Evolutionary conservation across 257 asterid species (phyloP).

Genomic region (Paulownia fortunei): DNA sequence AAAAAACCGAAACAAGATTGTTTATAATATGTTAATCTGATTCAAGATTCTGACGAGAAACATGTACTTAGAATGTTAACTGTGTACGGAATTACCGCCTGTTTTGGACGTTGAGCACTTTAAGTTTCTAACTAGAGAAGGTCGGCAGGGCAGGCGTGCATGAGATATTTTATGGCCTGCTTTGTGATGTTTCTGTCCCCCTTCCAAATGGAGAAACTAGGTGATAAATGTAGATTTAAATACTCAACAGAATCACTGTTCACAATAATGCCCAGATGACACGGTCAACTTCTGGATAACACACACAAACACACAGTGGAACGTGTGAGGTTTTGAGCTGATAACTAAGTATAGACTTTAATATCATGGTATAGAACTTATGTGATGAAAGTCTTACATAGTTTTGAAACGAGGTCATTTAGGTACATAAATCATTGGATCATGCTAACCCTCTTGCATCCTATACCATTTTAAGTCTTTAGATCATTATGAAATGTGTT

Average conservation of each 20-base stretch:
- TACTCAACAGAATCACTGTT: not conserved
- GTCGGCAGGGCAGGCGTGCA: not conserved
- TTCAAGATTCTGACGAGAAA: not conserved
- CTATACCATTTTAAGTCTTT: no score
- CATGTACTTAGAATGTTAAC: no score
- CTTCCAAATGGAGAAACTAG: not conserved
- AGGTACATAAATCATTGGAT: no score
- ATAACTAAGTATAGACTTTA: not conserved
- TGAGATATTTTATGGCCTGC: not conserved
- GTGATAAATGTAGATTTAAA: conserved; percentile 4
- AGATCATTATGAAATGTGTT: no score
- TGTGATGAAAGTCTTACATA: not conserved
- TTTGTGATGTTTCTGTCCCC: not conserved
- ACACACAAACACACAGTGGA: not conserved
- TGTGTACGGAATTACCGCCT: not conserved
- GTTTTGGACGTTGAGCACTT: not conserved
- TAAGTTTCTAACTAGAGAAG: not conserved
- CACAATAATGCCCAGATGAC: not conserved
- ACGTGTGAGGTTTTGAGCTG: not conserved
- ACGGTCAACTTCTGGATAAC: not conserved
- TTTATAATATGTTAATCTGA: no score
- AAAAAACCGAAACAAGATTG: no score
- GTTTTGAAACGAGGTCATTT: no score
- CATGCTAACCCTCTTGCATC: no score
- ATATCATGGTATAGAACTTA: not conserved